Evolutionary conservation across 2,329 filamentous ascomycete genomes (phyloP).

Genomic region (Hymenoscyphus fraxineus): DNA sequence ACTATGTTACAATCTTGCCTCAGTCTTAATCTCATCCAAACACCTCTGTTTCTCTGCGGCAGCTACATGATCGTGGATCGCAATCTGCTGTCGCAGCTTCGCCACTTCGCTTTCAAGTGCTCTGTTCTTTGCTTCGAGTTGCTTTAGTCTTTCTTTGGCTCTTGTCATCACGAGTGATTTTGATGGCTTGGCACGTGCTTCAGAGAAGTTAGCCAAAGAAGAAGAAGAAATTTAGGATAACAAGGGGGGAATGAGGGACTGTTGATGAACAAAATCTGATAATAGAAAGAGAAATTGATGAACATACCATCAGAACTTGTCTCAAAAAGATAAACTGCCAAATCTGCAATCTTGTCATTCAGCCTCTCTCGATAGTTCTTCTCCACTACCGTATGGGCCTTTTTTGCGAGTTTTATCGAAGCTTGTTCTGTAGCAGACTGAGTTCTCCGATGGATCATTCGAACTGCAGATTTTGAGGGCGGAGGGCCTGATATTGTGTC

Average conservation of each 20-base stretch:
- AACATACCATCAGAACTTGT: constrained; percentile 24
- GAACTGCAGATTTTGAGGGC: neutral
- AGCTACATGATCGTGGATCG: constrained; percentile 24
- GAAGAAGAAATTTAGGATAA: neutral
- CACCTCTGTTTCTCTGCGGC: constrained; percentile 9
- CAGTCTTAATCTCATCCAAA: neutral
- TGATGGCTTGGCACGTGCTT: constrained; percentile 25
- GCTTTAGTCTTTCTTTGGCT: constrained; percentile 25
- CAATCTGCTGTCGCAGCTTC: constrained; percentile 23
- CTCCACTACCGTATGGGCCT: constrained; percentile 26
- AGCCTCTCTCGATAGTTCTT: constrained; percentile 27
- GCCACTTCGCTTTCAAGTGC: constrained; percentile 20
- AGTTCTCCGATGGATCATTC: constrained; percentile 7
- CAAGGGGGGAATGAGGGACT: neutral
- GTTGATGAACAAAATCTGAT: neutral
- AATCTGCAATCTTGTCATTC: constrained; percentile 27
- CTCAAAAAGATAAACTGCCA: constrained; percentile 26
- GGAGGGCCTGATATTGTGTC: neutral
- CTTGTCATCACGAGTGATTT: constrained; percentile 27
- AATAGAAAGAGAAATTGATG: neutral
- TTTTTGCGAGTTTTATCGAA: constrained; percentile 18
- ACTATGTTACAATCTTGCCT: neutral
- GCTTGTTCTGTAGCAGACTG: constrained; percentile 13
- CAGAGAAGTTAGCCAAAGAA: neutral
- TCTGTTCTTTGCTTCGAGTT: constrained; percentile 24